These are phyloP conservation scores for Talaromyces nanjingensis DNA, from an alignment of 495 filamentous ascomycete genomes.

Conservation along the genomic window DNA sequence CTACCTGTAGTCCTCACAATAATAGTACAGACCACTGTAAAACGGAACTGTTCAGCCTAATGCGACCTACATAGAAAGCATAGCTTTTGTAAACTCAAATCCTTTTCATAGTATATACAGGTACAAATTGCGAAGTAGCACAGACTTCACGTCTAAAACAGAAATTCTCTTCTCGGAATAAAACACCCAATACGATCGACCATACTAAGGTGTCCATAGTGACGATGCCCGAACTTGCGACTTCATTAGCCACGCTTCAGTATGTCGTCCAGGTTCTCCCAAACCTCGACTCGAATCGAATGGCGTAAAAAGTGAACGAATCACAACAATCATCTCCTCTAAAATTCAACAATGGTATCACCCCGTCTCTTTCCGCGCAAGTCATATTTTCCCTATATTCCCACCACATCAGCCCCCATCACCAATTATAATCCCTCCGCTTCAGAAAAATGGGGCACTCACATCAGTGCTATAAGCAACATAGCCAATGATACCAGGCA, in stretches of 20 bases:
- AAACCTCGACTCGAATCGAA: too few species aligned
- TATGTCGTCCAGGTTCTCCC: too few species aligned
- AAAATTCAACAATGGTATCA: constrained; percentile 73
- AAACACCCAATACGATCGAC: background rate
- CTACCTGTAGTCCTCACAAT: too few species aligned
- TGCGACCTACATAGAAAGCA: background rate
- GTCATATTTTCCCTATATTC: constrained; percentile 71
- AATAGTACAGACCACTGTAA: too few species aligned
- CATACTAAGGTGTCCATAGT: background rate
- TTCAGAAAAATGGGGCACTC: constrained; percentile 36
- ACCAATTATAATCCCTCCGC: too few species aligned
- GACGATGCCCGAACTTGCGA: background rate
- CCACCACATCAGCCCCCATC: background rate
- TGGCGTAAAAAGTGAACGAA: constrained; percentile 3
- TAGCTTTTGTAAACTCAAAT: background rate
- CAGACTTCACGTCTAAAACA: background rate
- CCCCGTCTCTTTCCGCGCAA: constrained; percentile 81
- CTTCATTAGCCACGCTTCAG: too few species aligned
- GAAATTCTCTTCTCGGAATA: background rate
- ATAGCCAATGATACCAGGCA: constrained; percentile 63
- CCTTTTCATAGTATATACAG: constrained; percentile 5
- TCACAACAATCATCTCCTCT: constrained; percentile 15
- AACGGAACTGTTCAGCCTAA: background rate
- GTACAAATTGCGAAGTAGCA: background rate
- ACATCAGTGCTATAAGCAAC: constrained; percentile 77